phyloP scores from a whole-genome alignment of 768 basidiomycete genomes.

The Tephrocybe sp. region DNA sequence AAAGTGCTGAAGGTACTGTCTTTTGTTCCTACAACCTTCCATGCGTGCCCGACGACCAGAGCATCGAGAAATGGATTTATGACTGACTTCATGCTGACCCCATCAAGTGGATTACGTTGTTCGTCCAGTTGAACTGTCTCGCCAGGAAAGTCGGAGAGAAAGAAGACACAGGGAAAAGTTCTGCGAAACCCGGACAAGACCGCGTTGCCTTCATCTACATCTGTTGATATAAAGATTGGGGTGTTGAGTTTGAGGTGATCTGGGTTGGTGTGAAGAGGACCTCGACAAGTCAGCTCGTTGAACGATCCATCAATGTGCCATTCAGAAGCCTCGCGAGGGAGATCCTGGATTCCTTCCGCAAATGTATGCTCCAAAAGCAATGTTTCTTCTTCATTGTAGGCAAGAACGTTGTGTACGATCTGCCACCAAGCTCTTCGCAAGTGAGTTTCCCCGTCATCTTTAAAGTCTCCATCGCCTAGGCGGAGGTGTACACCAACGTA shows the following conservation, averaged over 20 bases:
- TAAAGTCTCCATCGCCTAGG: slow-evolving; percentile 67
- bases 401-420: slow-evolving; percentile 50
- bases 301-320: background rate
- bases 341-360: background rate
- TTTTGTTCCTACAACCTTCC: slow-evolving; percentile 64
- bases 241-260: slow-evolving; percentile 42
- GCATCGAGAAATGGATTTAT: slow-evolving; percentile 70
- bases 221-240: slow-evolving; percentile 69
- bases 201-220: slow-evolving; percentile 40
- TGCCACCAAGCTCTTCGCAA: slow-evolving; percentile 55
- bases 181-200: slow-evolving; percentile 43
- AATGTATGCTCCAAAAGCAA: slow-evolving; percentile 27
- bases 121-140: slow-evolving; percentile 29
- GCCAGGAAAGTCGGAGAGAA: slow-evolving; percentile 49
- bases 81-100: slow-evolving; percentile 43
- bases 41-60: slow-evolving; percentile 60
- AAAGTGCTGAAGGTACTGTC: slow-evolving; percentile 78
- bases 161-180: slow-evolving; percentile 67
- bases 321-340: background rate
- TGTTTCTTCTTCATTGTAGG: slow-evolving; percentile 35
- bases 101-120: slow-evolving; percentile 48
- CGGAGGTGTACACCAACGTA: slow-evolving; percentile 72
- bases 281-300: slow-evolving; percentile 34
- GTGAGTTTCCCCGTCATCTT: slow-evolving; percentile 37
- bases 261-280: slow-evolving; percentile 31